Evolutionary conservation across 2,329 filamentous ascomycete genomes (phyloP).

Genomic region (Calonectria honghensis): DNA sequence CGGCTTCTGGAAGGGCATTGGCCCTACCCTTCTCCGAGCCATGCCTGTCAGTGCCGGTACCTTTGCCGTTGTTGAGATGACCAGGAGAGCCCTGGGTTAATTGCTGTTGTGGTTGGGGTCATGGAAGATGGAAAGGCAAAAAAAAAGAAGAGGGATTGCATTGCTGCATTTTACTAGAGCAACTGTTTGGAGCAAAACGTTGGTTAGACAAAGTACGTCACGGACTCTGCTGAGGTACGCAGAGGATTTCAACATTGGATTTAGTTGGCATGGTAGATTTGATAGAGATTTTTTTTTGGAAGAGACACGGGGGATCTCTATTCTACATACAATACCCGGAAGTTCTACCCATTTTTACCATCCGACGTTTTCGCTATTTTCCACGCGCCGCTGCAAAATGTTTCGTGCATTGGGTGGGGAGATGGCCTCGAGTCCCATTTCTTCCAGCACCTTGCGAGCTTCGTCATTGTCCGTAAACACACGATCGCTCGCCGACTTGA

Average conservation of each 20-base stretch:
- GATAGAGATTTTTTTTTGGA: constrained; percentile 19
- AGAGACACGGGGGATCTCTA: constrained; percentile 33
- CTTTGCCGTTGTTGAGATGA: constrained; percentile 87
- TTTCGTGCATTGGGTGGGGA: constrained; percentile 79
- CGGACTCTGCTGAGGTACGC: constrained; percentile 36
- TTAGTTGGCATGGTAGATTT: constrained; percentile 35
- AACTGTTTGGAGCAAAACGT: constrained; percentile 22
- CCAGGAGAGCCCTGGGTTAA: constrained; percentile 76
- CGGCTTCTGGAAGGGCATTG: constrained; percentile 97
- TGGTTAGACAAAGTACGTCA: constrained; percentile 38
- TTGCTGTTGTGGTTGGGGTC: constrained; percentile 2
- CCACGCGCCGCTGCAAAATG: constrained; percentile 80
- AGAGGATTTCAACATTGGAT: constrained; percentile 45
- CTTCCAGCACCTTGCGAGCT: constrained; percentile 76
- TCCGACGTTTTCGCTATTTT: constrained; percentile 71
- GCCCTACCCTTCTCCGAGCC: constrained; percentile 91
- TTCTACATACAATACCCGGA: constrained; percentile 46
- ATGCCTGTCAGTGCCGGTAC: constrained; percentile 99
- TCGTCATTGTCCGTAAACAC: constrained; percentile 75
- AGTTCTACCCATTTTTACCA: constrained; percentile 56
- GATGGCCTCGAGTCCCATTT: constrained; percentile 76
- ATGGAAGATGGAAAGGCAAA: constrained; percentile 21
- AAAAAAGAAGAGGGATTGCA: constrained; percentile 4
- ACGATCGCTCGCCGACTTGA: constrained; percentile 72
- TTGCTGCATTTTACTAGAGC: not conserved